Evolutionary conservation across 1,284 basidiomycete genomes (phyloP).

Genomic region (Sanghuangporus weigelae): DNA sequence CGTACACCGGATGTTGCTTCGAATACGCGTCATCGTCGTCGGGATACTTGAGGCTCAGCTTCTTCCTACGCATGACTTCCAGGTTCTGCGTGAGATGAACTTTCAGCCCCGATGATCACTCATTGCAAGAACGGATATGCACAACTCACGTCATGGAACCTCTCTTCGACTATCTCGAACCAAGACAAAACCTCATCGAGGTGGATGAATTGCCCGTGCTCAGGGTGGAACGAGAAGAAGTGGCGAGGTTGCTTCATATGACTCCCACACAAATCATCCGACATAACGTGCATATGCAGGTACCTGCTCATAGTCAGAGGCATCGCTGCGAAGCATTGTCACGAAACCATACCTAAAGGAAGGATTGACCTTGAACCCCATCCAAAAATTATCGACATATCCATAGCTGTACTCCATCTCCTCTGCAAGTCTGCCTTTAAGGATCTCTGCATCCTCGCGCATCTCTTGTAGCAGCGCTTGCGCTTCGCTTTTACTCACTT

Average conservation of each 20-base stretch:
- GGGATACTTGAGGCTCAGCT: neutral
- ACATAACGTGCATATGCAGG: slow-evolving; percentile 84
- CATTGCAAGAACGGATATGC: neutral
- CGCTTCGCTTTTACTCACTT: slow-evolving; percentile 45
- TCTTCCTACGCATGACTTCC: neutral
- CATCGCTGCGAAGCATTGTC: neutral
- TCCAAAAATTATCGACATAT: slow-evolving; percentile 76
- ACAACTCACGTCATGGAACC: neutral
- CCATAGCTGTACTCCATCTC: slow-evolving; percentile 81
- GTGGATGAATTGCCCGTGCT: slow-evolving; percentile 80
- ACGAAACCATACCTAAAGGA: slow-evolving; percentile 59
- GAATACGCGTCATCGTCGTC: neutral
- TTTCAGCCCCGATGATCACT: neutral
- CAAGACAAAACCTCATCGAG: slow-evolving; percentile 72
- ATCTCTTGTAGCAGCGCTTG: slow-evolving; percentile 51
- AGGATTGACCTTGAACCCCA: slow-evolving; percentile 84
- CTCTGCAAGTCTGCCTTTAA: slow-evolving; percentile 56
- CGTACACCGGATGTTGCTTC: neutral
- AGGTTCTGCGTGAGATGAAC: neutral
- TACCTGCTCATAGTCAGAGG: slow-evolving; percentile 47
- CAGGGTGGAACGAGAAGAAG: slow-evolving; percentile 91
- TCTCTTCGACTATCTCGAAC: slow-evolving; percentile 44
- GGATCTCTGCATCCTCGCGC: slow-evolving; percentile 46
- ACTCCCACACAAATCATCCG: slow-evolving; percentile 72
- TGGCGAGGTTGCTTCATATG: slow-evolving; percentile 88